phyloP scores from a whole-genome alignment of 2,329 filamentous ascomycete genomes.

The Pyrenophora graminea region DNA sequence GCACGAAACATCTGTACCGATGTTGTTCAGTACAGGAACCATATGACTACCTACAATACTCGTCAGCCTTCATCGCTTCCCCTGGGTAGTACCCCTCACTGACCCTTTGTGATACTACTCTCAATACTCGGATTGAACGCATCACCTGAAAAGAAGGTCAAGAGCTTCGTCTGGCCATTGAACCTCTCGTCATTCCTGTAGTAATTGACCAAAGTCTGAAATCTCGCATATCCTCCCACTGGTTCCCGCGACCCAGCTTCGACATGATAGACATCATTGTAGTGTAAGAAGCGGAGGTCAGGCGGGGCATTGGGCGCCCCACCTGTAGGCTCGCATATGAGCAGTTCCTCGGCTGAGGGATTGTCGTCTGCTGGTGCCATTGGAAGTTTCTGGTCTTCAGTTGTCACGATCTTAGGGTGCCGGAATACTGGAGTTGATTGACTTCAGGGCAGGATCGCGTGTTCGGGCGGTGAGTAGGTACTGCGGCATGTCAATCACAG shows the following conservation, averaged over 20 bases:
- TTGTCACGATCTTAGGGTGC: neutral
- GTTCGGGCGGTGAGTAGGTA: constrained; percentile 35
- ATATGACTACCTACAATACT: constrained; percentile 69
- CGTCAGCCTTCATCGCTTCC: neutral
- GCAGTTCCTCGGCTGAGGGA: constrained; percentile 39
- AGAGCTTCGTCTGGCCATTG: constrained; percentile 64
- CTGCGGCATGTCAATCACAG: constrained; percentile 12
- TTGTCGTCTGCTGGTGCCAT: constrained; percentile 35
- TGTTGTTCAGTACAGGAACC: constrained; percentile 79
- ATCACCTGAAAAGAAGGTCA: constrained; percentile 89
- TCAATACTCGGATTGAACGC: constrained; percentile 91
- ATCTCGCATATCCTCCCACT: constrained; percentile 78
- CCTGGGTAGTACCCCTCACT: neutral
- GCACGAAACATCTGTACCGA: constrained; percentile 79
- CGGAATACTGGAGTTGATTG: constrained; percentile 4
- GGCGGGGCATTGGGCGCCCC: constrained; percentile 56
- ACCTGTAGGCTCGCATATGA: constrained; percentile 51
- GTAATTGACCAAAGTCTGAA: constrained; percentile 76
- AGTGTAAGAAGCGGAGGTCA: constrained; percentile 82
- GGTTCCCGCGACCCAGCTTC: constrained; percentile 78
- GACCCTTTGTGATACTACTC: constrained; percentile 84
- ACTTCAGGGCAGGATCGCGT: constrained; percentile 18
- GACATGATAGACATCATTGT: constrained; percentile 93
- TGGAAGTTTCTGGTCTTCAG: neutral
- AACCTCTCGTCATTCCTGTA: constrained; percentile 69